Conservation (phyloP, 495 filamentous ascomycete species). For the Penicillium dipodomyicola region DNA sequence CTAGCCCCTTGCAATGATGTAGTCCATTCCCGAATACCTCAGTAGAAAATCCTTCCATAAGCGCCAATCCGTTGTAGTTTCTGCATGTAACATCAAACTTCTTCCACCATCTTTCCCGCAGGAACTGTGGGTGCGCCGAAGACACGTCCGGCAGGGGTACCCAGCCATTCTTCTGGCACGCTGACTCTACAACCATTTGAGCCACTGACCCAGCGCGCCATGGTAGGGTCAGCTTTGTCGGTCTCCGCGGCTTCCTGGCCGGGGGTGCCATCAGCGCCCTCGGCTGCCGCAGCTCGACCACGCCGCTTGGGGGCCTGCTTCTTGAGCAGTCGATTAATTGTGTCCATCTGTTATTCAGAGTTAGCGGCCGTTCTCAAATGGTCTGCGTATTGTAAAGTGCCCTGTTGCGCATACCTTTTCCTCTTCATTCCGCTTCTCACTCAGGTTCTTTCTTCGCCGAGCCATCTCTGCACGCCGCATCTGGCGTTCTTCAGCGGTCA, state of each 20-base stretch:
- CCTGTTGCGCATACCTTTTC: conserved; percentile 70
- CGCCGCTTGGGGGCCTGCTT: conserved; percentile 90
- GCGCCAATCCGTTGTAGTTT: conserved; percentile 26
- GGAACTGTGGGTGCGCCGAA: conserved; percentile 46
- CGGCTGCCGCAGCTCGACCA: conserved; percentile 49
- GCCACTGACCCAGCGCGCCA: conserved; percentile 76
- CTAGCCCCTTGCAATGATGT: conserved; percentile 7
- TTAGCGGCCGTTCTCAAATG: neutral
- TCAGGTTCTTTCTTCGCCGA: conserved; percentile 88
- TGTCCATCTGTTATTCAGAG: conserved; percentile 67
- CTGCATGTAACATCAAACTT: conserved; percentile 31
- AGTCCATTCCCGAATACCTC: conserved; percentile 15
- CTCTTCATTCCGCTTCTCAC: conserved; percentile 96
- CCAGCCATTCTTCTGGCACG: conserved; percentile 82
- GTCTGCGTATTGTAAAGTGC: neutral
- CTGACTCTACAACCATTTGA: conserved; percentile 63
- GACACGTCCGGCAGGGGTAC: conserved; percentile 60
- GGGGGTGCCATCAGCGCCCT: conserved; percentile 46
- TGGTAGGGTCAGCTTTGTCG: conserved; percentile 62
- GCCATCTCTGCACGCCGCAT: conserved; percentile 98
- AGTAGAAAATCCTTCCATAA: conserved; percentile 21
- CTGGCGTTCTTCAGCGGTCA: conserved; percentile 91
- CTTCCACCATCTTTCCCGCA: conserved; percentile 46
- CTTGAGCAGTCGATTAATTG: conserved; percentile 93
- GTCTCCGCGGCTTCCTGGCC: conserved; percentile 56